phyloP scores from a whole-genome alignment of 2,329 filamentous ascomycete species.

The Penicillium crustosum region DNA sequence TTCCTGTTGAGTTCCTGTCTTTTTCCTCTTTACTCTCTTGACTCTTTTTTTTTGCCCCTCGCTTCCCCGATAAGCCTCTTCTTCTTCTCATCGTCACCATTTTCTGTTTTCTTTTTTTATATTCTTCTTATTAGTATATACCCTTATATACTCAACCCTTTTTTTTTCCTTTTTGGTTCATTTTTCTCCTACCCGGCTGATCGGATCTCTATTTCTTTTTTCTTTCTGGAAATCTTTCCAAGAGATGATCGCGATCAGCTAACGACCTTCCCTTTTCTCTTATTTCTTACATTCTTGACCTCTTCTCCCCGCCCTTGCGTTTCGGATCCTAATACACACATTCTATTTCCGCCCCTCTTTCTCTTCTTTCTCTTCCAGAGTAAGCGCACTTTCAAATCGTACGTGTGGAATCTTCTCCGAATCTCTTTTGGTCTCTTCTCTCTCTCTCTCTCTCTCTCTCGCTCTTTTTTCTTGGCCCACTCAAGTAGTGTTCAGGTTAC shows the following conservation, averaged over 20 bases:
- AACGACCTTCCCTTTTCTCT: slow-evolving; percentile 18
- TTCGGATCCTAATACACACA: slow-evolving; percentile 6
- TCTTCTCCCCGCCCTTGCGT: slow-evolving; percentile 21
- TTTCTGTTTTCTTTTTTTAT: slow-evolving; percentile 12
- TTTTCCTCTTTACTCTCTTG: not conserved
- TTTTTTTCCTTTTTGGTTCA: slow-evolving; percentile 5
- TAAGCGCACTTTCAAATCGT: slow-evolving; percentile 12
- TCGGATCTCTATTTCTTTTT: slow-evolving; percentile 10
- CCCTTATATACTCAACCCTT: not conserved
- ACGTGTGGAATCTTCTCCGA: slow-evolving; percentile 3
- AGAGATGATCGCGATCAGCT: slow-evolving; percentile 25
- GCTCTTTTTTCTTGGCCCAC: not conserved
- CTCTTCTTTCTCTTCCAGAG: slow-evolving; percentile 8
- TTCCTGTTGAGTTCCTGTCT: slow-evolving; percentile 14
- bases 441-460: not conserved
- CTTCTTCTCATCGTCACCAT: slow-evolving; percentile 29
- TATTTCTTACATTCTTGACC: slow-evolving; percentile 5
- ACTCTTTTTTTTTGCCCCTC: slow-evolving; percentile 17
- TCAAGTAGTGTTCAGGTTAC: slow-evolving; percentile 12
- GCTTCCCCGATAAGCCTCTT: slow-evolving; percentile 37
- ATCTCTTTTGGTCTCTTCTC: not conserved
- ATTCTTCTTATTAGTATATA: not conserved
- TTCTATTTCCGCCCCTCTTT: slow-evolving; percentile 10
- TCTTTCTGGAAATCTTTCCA: slow-evolving; percentile 7
- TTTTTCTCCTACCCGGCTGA: slow-evolving; percentile 5